phyloP scores from a whole-genome alignment of 495 filamentous ascomycete genomes.

The Penicillium steckii region DNA sequence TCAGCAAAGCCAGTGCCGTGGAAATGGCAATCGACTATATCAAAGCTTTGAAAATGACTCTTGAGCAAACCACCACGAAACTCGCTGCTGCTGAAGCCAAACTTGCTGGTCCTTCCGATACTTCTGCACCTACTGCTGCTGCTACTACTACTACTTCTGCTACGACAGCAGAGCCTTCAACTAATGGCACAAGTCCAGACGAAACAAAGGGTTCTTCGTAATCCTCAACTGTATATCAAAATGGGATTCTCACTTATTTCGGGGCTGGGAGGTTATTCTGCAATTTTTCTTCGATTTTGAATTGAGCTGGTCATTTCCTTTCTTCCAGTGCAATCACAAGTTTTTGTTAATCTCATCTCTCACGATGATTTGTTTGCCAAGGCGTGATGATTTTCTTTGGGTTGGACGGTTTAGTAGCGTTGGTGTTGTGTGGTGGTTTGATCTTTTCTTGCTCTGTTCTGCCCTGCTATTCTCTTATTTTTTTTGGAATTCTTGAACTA shows the following conservation, averaged over 20 bases:
- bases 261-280: too few relatives aligned
- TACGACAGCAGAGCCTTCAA: too few relatives aligned
- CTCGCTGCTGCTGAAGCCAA: constrained; percentile 61
- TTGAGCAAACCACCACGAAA: constrained; percentile 63
- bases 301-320: neutral
- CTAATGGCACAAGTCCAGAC: too few relatives aligned
- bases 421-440: neutral
- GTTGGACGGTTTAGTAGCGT: neutral
- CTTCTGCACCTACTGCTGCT: neutral
- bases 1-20: constrained; percentile 94
- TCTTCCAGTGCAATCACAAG: neutral
- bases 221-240: neutral
- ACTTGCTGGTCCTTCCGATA: constrained; percentile 2
- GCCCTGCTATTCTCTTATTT: too few relatives aligned
- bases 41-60: constrained; percentile 72
- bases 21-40: constrained; percentile 97
- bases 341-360: neutral
- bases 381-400: neutral
- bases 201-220: neutral
- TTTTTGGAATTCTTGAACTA: too few relatives aligned
- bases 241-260: neutral
- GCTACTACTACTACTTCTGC: neutral
- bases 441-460: too few relatives aligned
- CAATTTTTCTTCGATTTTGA: neutral
- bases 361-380: neutral